Percentiles rank a stretch among this genome's conserved stretches.
These are phyloP conservation scores for Cyanidiococcus yangmingshanensis DNA, from an alignment of 23 red algal genomes.

Conservation along the genomic window DNA sequence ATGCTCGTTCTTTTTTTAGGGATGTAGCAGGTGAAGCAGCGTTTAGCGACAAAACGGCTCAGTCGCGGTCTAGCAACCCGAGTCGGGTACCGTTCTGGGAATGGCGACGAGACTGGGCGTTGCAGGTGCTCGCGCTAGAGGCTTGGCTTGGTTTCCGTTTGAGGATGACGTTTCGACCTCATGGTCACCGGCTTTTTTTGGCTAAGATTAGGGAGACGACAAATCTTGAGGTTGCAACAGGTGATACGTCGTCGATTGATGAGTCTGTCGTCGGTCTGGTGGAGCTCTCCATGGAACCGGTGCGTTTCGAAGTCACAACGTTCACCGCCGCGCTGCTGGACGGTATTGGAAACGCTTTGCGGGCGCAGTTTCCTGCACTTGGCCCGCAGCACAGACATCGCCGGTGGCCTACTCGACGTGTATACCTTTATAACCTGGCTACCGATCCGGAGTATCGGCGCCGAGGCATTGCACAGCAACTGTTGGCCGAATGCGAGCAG, in stretches of 20 bases:
- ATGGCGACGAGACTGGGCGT: background rate
- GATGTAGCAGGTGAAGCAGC: background rate
- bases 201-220: background rate
- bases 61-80: background rate
- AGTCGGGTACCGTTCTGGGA: background rate
- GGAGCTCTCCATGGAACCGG: constrained; percentile 2
- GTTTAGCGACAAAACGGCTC: background rate
- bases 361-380: background rate
- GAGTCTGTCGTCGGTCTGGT: background rate
- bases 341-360: background rate
- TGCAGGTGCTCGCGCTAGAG: background rate
- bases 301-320: background rate
- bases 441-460: background rate
- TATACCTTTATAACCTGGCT: background rate
- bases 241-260: background rate
- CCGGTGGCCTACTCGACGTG: background rate
- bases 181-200: background rate
- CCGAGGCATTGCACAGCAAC: background rate
- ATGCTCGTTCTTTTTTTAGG: background rate
- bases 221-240: background rate
- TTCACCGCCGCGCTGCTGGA: background rate
- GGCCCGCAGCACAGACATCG: background rate
- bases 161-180: background rate
- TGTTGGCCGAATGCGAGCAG: background rate
- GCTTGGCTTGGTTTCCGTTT: constrained; percentile 8